Evolutionary conservation across 1,284 basidiomycete genomes (phyloP).

Genomic region (Amylostereum chailletii): DNA sequence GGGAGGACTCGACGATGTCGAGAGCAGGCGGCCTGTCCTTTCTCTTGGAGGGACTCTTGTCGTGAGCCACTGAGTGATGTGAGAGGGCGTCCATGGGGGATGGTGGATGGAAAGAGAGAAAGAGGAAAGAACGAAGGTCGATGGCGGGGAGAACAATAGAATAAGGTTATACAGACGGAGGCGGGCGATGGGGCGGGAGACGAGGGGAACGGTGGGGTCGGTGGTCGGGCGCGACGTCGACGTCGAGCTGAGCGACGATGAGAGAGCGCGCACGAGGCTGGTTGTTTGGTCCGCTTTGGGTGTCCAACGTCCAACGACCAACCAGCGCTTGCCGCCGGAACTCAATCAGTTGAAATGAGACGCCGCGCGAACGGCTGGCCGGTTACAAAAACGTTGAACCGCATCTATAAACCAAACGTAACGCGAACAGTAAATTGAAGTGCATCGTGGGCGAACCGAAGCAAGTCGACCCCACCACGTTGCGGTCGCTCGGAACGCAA

Average conservation of each 20-base stretch:
- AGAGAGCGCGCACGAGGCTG: neutral
- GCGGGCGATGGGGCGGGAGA: conserved; percentile 4
- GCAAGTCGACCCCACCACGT: too few species aligned
- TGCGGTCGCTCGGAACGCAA: too few species aligned
- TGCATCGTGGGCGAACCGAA: too few species aligned
- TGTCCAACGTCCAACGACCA: neutral
- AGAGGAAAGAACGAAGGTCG: conserved; percentile 24
- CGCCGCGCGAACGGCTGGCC: too few species aligned
- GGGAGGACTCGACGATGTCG: conserved; percentile 18
- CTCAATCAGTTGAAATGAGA: too few species aligned
- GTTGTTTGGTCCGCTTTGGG: neutral
- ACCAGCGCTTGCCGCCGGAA: too few species aligned
- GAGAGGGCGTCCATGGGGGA: conserved; percentile 25
- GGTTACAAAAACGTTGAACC: too few species aligned
- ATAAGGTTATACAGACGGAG: conserved; percentile 10
- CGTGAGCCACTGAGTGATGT: conserved; percentile 19
- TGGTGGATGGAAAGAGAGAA: conserved; percentile 15
- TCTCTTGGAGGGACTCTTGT: conserved; percentile 23
- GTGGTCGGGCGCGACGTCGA: neutral
- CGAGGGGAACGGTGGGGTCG: neutral
- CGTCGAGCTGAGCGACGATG: neutral
- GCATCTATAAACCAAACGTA: too few species aligned
- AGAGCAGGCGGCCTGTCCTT: conserved; percentile 30
- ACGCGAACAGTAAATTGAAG: too few species aligned
- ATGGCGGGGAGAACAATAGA: conserved; percentile 2